Percentiles rank a stretch among this genome's conserved stretches.
phyloP scores from a whole-genome alignment of 768 basidiomycete species.

The Termitomyces sp. region DNA sequence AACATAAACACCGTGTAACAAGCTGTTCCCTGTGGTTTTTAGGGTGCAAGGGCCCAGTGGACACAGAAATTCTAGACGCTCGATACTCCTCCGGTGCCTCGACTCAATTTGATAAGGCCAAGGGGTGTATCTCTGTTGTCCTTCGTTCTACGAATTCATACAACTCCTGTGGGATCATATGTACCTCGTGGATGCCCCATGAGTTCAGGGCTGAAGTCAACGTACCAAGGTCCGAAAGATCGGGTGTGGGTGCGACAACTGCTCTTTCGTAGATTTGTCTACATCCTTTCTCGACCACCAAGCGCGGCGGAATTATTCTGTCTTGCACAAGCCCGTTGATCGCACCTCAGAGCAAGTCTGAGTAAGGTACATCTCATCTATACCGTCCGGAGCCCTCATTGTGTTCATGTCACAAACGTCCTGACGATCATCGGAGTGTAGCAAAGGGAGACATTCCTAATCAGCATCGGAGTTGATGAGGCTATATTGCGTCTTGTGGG shows the following conservation, averaged over 20 bases:
- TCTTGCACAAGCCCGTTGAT: slow-evolving; percentile 12
- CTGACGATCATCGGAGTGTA: slow-evolving; percentile 15
- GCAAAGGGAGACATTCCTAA: slow-evolving; percentile 21
- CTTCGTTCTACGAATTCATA: slow-evolving; percentile 25
- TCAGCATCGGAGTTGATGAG: slow-evolving; percentile 20
- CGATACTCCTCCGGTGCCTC: slow-evolving; percentile 21
- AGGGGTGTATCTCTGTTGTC: slow-evolving; percentile 12
- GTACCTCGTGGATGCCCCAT: slow-evolving; percentile 17
- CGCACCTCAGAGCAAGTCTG: slow-evolving; percentile 20
- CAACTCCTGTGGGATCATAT: slow-evolving; percentile 20
- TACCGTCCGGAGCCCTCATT: slow-evolving; percentile 21
- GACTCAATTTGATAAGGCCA: slow-evolving; percentile 14
- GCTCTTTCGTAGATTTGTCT: slow-evolving; percentile 21
- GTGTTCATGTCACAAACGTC: slow-evolving; percentile 21
- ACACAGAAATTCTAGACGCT: slow-evolving; percentile 18
- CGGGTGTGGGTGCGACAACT: slow-evolving; percentile 26
- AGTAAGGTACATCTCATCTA: slow-evolving; percentile 11
- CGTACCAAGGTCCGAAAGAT: slow-evolving; percentile 19
- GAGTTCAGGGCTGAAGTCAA: slow-evolving; percentile 12
- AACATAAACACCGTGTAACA: slow-evolving; percentile 13
- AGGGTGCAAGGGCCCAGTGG: slow-evolving; percentile 7
- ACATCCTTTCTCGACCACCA: slow-evolving; percentile 11
- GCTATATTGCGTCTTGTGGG: slow-evolving; percentile 25
- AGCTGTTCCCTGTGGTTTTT: slow-evolving; percentile 19
- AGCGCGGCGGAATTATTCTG: slow-evolving; percentile 12